Conservation (phyloP, 2,329 filamentous ascomycete species). For the Byssochlamys sp. region DNA sequence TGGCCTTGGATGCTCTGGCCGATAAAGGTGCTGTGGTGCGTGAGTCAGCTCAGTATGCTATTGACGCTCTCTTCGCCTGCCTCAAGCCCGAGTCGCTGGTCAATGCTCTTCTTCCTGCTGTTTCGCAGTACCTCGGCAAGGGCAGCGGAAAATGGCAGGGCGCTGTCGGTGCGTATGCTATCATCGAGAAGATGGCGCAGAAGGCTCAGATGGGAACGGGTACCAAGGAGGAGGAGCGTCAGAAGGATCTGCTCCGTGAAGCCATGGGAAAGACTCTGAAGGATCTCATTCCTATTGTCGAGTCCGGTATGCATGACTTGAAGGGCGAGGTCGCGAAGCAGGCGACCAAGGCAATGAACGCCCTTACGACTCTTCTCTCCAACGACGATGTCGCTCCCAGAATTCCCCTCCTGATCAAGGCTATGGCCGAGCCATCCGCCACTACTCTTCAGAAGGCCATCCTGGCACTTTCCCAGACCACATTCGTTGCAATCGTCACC, state of each 20-base stretch:
- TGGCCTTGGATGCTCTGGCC: slow-evolving; percentile 72
- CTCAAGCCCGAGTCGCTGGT: slow-evolving; percentile 75
- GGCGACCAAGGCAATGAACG: slow-evolving; percentile 83
- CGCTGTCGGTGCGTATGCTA: slow-evolving; percentile 71
- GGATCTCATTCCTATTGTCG: slow-evolving; percentile 78
- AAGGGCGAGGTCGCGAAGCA: slow-evolving; percentile 79
- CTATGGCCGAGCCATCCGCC: slow-evolving; percentile 86
- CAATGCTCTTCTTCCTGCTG: slow-evolving; percentile 66
- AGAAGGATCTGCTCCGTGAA: slow-evolving; percentile 83
- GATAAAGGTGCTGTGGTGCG: slow-evolving; percentile 85
- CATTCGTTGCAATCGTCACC: slow-evolving; percentile 93
- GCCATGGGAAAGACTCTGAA: slow-evolving; percentile 74
- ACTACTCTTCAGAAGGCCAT: slow-evolving; percentile 90
- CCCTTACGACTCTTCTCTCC: slow-evolving; percentile 76
- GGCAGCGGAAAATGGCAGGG: slow-evolving; percentile 95
- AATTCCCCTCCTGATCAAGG: slow-evolving; percentile 83
- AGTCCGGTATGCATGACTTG: slow-evolving; percentile 90
- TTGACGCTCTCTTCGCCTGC: slow-evolving; percentile 75
- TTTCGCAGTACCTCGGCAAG: slow-evolving; percentile 68
- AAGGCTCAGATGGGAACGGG: slow-evolving; percentile 81
- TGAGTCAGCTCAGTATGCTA: slow-evolving; percentile 85
- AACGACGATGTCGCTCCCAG: slow-evolving; percentile 94
- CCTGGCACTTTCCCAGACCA: slow-evolving; percentile 90
- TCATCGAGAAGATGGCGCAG: slow-evolving; percentile 87
- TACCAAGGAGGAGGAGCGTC: slow-evolving; percentile 70